phyloP scores from a whole-genome alignment of 495 filamentous ascomycete species.

The Aspergillus taichungensis region DNA sequence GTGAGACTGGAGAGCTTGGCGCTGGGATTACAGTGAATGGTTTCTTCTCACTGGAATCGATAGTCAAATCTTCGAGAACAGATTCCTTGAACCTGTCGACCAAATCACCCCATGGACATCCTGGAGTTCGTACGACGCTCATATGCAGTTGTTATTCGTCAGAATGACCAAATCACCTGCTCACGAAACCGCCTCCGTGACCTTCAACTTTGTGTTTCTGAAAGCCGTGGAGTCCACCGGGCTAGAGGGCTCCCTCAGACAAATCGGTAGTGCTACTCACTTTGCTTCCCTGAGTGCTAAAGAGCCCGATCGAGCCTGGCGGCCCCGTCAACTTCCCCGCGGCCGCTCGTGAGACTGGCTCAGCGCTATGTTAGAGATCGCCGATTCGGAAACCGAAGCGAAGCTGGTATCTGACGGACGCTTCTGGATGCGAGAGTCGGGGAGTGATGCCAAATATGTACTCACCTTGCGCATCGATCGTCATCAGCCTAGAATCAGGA shows the following conservation, averaged over 20 bases:
- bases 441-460: constrained; percentile 3
- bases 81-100: constrained; percentile 1
- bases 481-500: neutral
- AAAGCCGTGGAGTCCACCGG: neutral
- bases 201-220: neutral
- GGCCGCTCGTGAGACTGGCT: constrained; percentile 6
- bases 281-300: neutral
- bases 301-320: constrained; percentile 5
- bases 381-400: constrained; percentile 2
- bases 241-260: neutral
- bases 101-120: neutral
- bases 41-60: constrained; percentile 1
- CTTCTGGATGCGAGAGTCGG: constrained; percentile 1
- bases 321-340: constrained; percentile 3
- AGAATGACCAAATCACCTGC: neutral
- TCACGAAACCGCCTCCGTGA: constrained; percentile 1
- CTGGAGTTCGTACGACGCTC: neutral
- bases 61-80: neutral
- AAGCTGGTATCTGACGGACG: constrained; percentile 3
- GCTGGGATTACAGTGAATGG: constrained; percentile 1
- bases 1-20: too few relatives aligned
- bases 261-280: neutral
- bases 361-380: constrained; percentile 7
- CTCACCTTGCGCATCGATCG: constrained; percentile 1
- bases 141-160: neutral